Evolutionary conservation across 225 moss, liverwort and hornwort genomes (phyloP).

Genomic region (Lunularia cruciata): DNA sequence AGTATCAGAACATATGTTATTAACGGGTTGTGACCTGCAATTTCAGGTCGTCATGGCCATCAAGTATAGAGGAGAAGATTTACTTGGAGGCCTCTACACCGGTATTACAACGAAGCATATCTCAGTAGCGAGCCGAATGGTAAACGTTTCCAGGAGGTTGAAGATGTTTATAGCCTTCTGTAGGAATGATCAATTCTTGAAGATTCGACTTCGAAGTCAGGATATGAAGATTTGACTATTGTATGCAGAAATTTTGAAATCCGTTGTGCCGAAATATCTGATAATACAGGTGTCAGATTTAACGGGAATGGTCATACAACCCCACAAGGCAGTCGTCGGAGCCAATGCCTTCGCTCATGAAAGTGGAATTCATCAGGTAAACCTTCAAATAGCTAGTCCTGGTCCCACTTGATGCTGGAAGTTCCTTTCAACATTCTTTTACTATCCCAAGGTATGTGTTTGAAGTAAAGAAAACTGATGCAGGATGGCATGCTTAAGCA

Average conservation of each 20-base stretch:
- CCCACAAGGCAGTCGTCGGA: slow-evolving; percentile 97
- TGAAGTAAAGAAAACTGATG: not conserved
- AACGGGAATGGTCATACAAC: slow-evolving; percentile 93
- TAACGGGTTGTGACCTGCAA: not conserved
- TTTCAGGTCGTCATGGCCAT: slow-evolving; percentile 85
- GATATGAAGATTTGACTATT: no score
- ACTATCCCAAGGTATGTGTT: no score
- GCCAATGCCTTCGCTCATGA: slow-evolving; percentile 99
- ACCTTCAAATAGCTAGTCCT: not conserved
- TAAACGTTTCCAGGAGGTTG: not conserved
- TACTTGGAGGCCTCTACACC: slow-evolving; percentile 75
- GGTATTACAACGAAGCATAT: slow-evolving; percentile 78
- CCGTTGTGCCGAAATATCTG: not conserved
- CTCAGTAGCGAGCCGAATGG: slow-evolving; percentile 82
- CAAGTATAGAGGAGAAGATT: slow-evolving; percentile 73
- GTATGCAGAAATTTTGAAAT: not conserved
- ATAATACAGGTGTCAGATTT: slow-evolving; percentile 64
- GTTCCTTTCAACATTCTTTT: no score
- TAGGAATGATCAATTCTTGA: no score
- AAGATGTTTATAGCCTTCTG: not conserved
- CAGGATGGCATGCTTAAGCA: slow-evolving; percentile 96
- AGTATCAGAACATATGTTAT: not conserved
- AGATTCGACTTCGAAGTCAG: no score
- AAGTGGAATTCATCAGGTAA: slow-evolving; percentile 92
- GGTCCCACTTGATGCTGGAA: no score